Base-by-base conservation (phyloP, 2,329 filamentous ascomycete genomes). In the Fusarium foetens region DNA sequence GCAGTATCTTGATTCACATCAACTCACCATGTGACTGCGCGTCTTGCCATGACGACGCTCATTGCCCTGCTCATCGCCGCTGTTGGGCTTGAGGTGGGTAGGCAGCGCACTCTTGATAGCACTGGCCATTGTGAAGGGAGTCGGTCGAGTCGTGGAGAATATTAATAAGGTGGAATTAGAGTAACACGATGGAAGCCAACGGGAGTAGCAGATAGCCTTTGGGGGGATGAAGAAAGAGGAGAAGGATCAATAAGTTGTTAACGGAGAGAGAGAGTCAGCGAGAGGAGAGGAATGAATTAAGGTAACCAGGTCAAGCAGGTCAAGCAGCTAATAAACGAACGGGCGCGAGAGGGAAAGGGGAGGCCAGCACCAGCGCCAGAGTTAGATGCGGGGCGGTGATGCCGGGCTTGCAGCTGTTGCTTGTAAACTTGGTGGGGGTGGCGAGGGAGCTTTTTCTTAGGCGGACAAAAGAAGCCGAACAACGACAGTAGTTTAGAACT, bases 21-120 rank as follows among this genome's bases (percentile, higher is more conserved):
- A 13, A 57, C 92, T 90, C 84, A 93, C 93, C 90, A 95, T 93
- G 84, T 95, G 93, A 69, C 92, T 94, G 83, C 93, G 92, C 76
- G 92, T 93, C 89, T 95, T 95, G 85, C 93, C 93, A 83, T 95
- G 93, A 81, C 91, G 90, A 71, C 87, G 86, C 77, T 87, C 84
- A 74, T 90, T 87, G 73, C 84, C 85, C 54, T 87, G 84, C 66
- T 80, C 79, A 63, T 83, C 84, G 55, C 78, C 81, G 63, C 83
- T 86, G 76, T 78, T 78, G 70, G 91, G 88, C 88, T 94, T 95
- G 79, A 98, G 88, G 87, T 97, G 95, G 46, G 93, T 87, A 73
- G 95, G 94, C 77, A 98, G 86, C 73, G 93, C 93, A 84, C 89
- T 91, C 86, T 90, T 94, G 77, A 91, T 85, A 76, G 86, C 86